Conservation (phyloP, 345 rosid species). For the Gossypium australe region DNA sequence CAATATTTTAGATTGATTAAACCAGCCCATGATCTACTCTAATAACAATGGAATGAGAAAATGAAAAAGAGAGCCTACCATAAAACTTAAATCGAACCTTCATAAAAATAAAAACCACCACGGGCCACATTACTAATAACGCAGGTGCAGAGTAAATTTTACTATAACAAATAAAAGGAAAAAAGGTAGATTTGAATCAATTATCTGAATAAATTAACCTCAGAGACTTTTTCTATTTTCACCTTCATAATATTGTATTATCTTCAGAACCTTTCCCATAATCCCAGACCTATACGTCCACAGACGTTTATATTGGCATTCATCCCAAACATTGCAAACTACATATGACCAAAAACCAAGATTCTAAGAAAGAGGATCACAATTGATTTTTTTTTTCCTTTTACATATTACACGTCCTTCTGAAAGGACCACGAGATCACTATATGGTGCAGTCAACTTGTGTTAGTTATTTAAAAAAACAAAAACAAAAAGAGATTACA, state of each 20-base stretch:
- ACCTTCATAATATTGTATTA: neutral
- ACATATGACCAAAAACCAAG: neutral
- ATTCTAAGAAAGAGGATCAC: neutral
- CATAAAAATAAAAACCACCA: too few relatives aligned
- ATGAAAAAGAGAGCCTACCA: too few relatives aligned
- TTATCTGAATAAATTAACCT: neutral
- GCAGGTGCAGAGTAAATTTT: too few relatives aligned
- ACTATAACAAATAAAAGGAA: neutral
- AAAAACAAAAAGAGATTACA: neutral
- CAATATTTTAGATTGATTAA: too few relatives aligned
- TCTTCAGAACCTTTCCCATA: neutral
- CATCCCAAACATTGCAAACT: neutral
- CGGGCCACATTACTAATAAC: too few relatives aligned
- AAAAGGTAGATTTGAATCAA: neutral
- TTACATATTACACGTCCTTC: neutral
- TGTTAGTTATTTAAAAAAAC: neutral
- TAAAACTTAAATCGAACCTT: too few relatives aligned
- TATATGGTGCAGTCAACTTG: constrained; percentile 14
- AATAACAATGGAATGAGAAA: too few relatives aligned
- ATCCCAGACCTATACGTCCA: neutral
- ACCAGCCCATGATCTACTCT: too few relatives aligned
- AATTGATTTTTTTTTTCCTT: neutral
- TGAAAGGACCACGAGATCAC: neutral
- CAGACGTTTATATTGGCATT: neutral
- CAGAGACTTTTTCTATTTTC: neutral